Percentiles rank a stretch among this genome's conserved stretches.
phyloP scores from a whole-genome alignment of 495 filamentous ascomycete species.

The Patellaria atrata region DNA sequence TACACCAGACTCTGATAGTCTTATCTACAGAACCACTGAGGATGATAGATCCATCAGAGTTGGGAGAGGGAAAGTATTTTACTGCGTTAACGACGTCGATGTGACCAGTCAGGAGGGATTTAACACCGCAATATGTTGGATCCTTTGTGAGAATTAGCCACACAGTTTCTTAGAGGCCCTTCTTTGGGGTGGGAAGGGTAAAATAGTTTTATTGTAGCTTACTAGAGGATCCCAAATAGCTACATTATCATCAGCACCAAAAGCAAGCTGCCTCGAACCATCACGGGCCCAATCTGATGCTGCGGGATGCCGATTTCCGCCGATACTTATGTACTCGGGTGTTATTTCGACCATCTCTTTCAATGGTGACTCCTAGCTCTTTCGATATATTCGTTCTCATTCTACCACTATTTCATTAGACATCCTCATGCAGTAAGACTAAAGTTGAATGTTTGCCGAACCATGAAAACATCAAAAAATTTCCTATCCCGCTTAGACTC shows the following conservation, averaged over 20 bases:
- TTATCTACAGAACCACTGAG: conserved; percentile 75
- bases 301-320: conserved; percentile 78
- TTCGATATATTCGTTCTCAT: not conserved
- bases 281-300: conserved; percentile 78
- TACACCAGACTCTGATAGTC: conserved; percentile 57
- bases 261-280: conserved; percentile 57
- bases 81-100: conserved; percentile 69
- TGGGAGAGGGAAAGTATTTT: conserved; percentile 50
- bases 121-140: conserved; percentile 41
- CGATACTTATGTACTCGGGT: conserved; percentile 57
- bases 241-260: conserved; percentile 75
- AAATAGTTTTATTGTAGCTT: conserved; percentile 22
- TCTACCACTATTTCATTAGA: conserved; percentile 2
- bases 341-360: conserved; percentile 1
- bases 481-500: conserved; percentile 11
- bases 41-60: conserved; percentile 38
- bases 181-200: not conserved
- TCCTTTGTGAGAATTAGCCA: conserved; percentile 31
- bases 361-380: not conserved
- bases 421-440: conserved; percentile 6
- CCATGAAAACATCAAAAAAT: conserved; percentile 1
- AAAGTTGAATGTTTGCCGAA: not conserved
- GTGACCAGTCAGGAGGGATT: conserved; percentile 63
- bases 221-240: conserved; percentile 80
- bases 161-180: not conserved